Evolutionary conservation across 352 stramenopile species (phyloP), one percentile per base, ranked within the genome.

Genomic region (Globisporangium radiosum): DNA sequence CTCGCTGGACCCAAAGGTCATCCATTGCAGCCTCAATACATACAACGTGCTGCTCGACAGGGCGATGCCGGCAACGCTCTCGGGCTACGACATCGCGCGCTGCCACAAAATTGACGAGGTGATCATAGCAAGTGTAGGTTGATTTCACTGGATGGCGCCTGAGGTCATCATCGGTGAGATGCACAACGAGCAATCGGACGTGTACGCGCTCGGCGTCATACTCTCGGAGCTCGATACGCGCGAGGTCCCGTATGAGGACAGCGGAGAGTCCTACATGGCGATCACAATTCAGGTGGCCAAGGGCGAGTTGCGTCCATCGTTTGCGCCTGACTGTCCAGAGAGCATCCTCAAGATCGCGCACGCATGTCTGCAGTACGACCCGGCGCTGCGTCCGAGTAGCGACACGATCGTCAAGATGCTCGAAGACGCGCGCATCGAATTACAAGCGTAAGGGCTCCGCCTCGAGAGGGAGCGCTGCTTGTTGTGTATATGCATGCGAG

Each of bases 211-310:
- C 55, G 86, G 86, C 63, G 82, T 95, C 54, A 83, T 95, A 59
- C 74, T 95, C 19, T 90, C 76, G 50, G 85, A 95, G 61, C 65
- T 95, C 38, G 85, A 95, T 66, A 95, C 85, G 62, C 85, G 81
- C 51, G 83, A 93, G 71, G 92, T 95, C 56, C 85, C 85, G 54
- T 95, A 92, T 52, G 83, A 95, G 60, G 83, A 92, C 40, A 2
- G 40, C 11, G 40, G 40, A 10, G 7, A 44, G 40, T 11, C 40
- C 7, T 7, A 44, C 40, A 44, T 44, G 40, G 40, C 40, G 2
- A 44, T 44, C 40, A 11, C 11, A 11, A 44, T 44, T 11, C 7
- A 44, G 11, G 40, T 44, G 7, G 40, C 40, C 7, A 44, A 44
- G 2, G 40, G 40, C 40, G 40, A 44, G 11, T 3, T 44, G 40